Conservation (phyloP, 495 filamentous ascomycete genomes). For the Usnea hakonensis region DNA sequence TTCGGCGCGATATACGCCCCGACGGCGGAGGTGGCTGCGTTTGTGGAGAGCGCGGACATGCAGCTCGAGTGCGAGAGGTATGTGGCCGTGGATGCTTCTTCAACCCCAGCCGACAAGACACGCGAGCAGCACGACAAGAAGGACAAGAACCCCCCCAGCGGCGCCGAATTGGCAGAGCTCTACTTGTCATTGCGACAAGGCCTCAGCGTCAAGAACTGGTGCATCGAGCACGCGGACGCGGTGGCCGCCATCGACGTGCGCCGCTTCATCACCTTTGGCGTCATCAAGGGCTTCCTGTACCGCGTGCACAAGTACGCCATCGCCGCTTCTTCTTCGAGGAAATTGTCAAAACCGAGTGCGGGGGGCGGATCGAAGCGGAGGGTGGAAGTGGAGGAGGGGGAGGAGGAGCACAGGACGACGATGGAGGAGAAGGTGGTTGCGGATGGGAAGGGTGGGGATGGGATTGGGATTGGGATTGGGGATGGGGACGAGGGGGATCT, state of each 20-base stretch:
- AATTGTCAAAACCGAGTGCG: background rate
- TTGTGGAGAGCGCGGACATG: constrained; percentile 59
- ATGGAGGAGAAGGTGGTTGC: background rate
- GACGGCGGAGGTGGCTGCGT: constrained; percentile 64
- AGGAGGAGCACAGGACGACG: constrained; percentile 3
- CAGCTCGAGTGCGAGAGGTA: constrained; percentile 83
- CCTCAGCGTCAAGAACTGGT: constrained; percentile 74
- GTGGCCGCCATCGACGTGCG: constrained; percentile 74
- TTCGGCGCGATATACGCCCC: constrained; percentile 85
- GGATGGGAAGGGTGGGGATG: background rate
- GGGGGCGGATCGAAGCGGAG: background rate
- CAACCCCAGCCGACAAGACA: background rate
- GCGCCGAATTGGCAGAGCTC: constrained; percentile 46
- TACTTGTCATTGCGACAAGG: constrained; percentile 74
- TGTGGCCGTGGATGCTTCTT: constrained; percentile 40
- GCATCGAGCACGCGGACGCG: constrained; percentile 57
- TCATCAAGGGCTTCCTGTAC: constrained; percentile 94
- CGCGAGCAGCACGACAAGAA: background rate
- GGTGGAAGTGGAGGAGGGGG: background rate
- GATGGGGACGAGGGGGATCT: constrained; percentile 33
- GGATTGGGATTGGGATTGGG: background rate
- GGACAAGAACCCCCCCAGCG: constrained; percentile 29
- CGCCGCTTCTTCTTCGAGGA: constrained; percentile 34
- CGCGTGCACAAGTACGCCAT: constrained; percentile 86
- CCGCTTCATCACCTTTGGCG: constrained; percentile 86